Evolutionary conservation across 2,329 filamentous ascomycete genomes (phyloP).

Genomic region (Aureobasidium musti): DNA sequence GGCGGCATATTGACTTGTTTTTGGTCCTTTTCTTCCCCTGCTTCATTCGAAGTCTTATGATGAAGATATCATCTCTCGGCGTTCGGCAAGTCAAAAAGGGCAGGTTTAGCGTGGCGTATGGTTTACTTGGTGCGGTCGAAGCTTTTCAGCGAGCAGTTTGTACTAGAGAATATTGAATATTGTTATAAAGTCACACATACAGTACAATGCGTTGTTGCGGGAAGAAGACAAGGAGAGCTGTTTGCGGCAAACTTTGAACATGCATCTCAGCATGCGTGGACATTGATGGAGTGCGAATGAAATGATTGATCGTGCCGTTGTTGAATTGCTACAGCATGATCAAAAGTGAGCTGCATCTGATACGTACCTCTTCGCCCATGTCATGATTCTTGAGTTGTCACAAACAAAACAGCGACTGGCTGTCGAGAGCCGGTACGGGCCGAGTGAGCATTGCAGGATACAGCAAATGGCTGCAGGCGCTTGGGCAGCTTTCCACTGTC

Average conservation of each 20-base stretch:
- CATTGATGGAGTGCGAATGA: not conserved
- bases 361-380: constrained; percentile 24
- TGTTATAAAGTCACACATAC: not conserved
- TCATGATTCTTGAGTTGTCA: constrained; percentile 29
- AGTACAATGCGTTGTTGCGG: not conserved
- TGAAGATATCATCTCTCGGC: constrained; percentile 19
- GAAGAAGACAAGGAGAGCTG: not conserved
- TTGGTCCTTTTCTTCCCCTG: constrained; percentile 5
- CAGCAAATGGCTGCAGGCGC: constrained; percentile 26
- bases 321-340: constrained; percentile 1
- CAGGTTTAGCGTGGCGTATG: constrained; percentile 28
- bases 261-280: not conserved
- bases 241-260: constrained; percentile 12
- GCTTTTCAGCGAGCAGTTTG: constrained; percentile 10
- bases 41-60: constrained; percentile 14
- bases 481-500: constrained; percentile 28
- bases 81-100: constrained; percentile 27
- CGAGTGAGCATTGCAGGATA: constrained; percentile 27
- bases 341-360: constrained; percentile 21
- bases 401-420: constrained; percentile 27
- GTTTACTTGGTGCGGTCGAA: constrained; percentile 18
- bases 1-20: constrained; percentile 14
- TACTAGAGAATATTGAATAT: constrained; percentile 1
- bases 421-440: constrained; percentile 23
- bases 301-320: constrained; percentile 14